Conservation (phyloP, 2,329 filamentous ascomycete species). For the Fusarium dlaminii region DNA sequence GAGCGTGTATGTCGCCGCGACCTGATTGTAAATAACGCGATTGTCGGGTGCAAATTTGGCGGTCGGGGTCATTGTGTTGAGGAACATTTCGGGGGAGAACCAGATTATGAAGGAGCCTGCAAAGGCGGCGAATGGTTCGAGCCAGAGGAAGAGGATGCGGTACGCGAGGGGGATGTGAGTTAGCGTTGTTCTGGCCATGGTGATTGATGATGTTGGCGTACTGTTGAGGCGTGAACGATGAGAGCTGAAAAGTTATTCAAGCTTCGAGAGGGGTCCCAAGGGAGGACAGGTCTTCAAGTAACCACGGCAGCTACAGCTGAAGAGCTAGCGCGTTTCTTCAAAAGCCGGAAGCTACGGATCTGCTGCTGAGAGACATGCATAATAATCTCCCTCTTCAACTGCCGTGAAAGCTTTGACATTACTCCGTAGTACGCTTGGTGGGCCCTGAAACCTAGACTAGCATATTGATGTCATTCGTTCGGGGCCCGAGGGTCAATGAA, state of each 20-base stretch:
- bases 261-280: not conserved
- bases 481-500: no score
- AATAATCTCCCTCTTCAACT: not conserved
- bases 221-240: not conserved
- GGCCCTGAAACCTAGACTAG: not conserved
- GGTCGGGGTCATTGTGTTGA: conserved; percentile 22
- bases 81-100: not conserved
- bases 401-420: not conserved
- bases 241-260: no score
- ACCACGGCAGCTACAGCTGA: no score
- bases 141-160: conserved; percentile 24
- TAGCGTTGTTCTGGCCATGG: not conserved
- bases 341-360: not conserved
- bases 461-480: not conserved
- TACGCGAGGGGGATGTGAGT: conserved; percentile 20
- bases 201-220: not conserved
- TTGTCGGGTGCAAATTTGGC: conserved; percentile 27
- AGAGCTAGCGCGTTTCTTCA: not conserved
- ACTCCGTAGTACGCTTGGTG: no score
- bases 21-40: conserved; percentile 27
- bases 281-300: not conserved
- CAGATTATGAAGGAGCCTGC: conserved; percentile 1
- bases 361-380: no score
- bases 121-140: conserved; percentile 20
- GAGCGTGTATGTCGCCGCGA: conserved; percentile 26